These are phyloP conservation scores for Scutellaria baicalensis DNA, from an alignment of 257 asterid species.

Conservation along the genomic window DNA sequence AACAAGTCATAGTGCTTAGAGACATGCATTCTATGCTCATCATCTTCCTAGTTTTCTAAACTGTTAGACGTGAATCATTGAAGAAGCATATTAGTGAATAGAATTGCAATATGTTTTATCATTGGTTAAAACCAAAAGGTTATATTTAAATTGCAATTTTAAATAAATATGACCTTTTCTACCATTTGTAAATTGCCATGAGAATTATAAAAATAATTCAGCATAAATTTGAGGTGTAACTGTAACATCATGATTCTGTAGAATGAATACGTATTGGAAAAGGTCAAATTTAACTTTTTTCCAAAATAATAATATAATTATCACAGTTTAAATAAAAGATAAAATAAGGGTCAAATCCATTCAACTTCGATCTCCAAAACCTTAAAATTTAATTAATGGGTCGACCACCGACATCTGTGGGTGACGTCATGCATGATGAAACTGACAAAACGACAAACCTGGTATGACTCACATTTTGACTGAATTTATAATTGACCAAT, in stretches of 20 bases:
- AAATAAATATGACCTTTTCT: no score
- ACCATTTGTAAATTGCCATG: no score
- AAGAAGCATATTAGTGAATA: no score
- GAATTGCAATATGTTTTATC: no score
- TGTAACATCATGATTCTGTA: neutral
- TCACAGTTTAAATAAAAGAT: neutral
- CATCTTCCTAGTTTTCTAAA: neutral
- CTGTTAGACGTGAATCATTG: no score
- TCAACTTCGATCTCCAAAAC: no score
- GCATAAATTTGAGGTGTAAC: neutral
- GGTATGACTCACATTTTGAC: neutral
- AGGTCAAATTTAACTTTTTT: slow-evolving; percentile 4
- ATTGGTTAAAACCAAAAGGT: no score
- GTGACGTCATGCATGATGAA: slow-evolving; percentile 21
- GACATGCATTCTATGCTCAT: neutral
- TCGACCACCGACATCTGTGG: neutral
- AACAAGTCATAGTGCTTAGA: neutral
- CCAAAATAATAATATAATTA: neutral
- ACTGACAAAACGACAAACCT: neutral
- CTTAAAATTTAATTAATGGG: neutral
- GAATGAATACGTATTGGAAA: neutral
- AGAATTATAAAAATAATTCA: no score
- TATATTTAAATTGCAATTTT: no score
- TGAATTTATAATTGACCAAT: neutral
- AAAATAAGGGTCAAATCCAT: neutral